Evolutionary conservation across 331 rosid genomes (phyloP).

Genomic region (Prunus yedoensis): DNA sequence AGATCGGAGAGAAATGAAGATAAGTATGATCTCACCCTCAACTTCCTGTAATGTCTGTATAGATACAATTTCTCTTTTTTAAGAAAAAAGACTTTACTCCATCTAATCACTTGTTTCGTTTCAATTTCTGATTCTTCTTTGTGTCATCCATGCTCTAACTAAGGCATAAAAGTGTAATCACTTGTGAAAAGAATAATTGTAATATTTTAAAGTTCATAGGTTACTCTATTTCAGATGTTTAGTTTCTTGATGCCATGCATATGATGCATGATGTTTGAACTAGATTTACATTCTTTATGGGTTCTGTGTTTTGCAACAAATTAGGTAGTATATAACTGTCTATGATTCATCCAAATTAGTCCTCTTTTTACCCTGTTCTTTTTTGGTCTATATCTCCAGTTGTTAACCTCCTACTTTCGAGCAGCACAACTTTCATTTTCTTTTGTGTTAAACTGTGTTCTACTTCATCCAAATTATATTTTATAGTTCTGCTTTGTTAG

Average conservation of each 20-base stretch:
- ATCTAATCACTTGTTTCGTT: not conserved
- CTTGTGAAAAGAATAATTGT: too few relatives aligned
- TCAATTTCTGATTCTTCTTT: not conserved
- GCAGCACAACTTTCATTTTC: not conserved
- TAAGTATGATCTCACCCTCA: not conserved
- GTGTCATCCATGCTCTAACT: not conserved
- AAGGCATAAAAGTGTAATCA: not conserved
- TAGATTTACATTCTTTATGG: not conserved
- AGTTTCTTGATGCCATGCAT: too few relatives aligned
- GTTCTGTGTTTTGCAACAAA: not conserved
- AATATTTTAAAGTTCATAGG: not conserved
- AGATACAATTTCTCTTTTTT: not conserved
- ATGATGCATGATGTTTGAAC: not conserved
- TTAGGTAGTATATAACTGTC: not conserved
- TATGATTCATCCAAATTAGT: not conserved
- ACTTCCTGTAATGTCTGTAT: not conserved
- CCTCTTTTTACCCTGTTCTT: not conserved
- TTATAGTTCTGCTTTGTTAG: not conserved
- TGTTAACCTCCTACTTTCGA: too few relatives aligned
- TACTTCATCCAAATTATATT: not conserved
- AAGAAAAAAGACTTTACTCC: not conserved
- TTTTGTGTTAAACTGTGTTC: too few relatives aligned
- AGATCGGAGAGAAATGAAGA: not conserved
- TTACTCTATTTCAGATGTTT: too few relatives aligned
- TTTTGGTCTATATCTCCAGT: too few relatives aligned